Evolutionary conservation across 2,329 filamentous ascomycete genomes (phyloP).

Genomic region (Thyridium curvatum): DNA sequence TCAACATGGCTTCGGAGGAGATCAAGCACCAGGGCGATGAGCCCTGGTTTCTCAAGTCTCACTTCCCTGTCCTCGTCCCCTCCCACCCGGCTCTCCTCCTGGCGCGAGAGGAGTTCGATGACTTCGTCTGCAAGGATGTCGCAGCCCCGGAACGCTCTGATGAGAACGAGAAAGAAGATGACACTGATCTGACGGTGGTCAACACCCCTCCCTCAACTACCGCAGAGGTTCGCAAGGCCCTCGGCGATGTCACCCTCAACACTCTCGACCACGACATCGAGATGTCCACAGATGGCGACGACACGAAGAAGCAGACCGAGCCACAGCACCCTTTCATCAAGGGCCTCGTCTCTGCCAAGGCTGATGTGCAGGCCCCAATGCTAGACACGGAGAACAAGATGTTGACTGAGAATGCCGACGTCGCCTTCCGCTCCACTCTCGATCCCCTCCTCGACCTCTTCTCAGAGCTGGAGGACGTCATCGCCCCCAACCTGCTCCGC

Average conservation of each 20-base stretch:
- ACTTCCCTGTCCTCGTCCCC: slow-evolving; percentile 30
- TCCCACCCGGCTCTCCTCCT: slow-evolving; percentile 24
- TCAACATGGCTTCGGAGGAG: background rate
- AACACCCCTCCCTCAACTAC: slow-evolving; percentile 5
- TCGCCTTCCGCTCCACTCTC: slow-evolving; percentile 39
- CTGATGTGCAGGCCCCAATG: background rate
- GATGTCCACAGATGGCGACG: background rate
- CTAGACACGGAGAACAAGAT: slow-evolving; percentile 32
- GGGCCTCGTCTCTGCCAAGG: slow-evolving; percentile 18
- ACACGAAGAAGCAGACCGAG: background rate
- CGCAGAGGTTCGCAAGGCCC: slow-evolving; percentile 6
- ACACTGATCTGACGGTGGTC: slow-evolving; percentile 6
- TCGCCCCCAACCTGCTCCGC: slow-evolving; percentile 27
- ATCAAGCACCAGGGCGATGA: slow-evolving; percentile 1
- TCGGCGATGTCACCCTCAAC: slow-evolving; percentile 4
- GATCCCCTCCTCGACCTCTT: slow-evolving; percentile 47
- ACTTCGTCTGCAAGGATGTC: slow-evolving; percentile 21
- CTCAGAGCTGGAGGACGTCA: slow-evolving; percentile 37
- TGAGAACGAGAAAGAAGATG: background rate
- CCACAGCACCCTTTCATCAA: slow-evolving; percentile 24
- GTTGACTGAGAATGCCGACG: slow-evolving; percentile 44
- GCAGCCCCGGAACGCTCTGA: background rate
- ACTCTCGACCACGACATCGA: background rate
- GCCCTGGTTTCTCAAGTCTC: slow-evolving; percentile 32
- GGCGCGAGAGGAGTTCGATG: slow-evolving; percentile 23